These are phyloP conservation scores for Aspergillus coremiiformis DNA, from an alignment of 495 filamentous ascomycete species.

Conservation along the genomic window DNA sequence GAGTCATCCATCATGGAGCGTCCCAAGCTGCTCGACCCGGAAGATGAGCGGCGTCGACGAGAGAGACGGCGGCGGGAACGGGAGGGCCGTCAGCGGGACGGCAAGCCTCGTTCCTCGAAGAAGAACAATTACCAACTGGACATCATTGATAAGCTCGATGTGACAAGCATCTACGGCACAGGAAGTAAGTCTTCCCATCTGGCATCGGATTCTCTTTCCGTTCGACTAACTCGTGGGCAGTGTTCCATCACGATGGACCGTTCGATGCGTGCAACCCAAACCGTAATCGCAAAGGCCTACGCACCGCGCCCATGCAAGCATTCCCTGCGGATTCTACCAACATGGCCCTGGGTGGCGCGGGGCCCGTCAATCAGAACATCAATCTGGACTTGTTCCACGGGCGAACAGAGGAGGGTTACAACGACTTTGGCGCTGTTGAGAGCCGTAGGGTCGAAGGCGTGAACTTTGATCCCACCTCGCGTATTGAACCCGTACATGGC, in stretches of 20 bases:
- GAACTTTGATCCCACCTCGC: conserved; percentile 51
- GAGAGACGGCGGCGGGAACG: conserved; percentile 68
- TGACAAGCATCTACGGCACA: conserved; percentile 91
- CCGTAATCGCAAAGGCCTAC: conserved; percentile 78
- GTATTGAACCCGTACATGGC: conserved; percentile 69
- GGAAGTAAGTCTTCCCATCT: conserved; percentile 58
- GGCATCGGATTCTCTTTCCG: no score
- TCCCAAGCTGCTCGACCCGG: conserved; percentile 53
- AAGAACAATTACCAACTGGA: conserved; percentile 62
- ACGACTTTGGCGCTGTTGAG: conserved; percentile 55
- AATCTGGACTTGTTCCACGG: conserved; percentile 82
- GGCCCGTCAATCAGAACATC: conserved; percentile 73
- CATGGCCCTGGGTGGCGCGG: conserved; percentile 83
- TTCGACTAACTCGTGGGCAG: conserved; percentile 40
- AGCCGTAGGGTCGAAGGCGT: conserved; percentile 36
- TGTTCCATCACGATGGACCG: conserved; percentile 97
- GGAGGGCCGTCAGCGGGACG: conserved; percentile 53
- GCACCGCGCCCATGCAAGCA: conserved; percentile 89
- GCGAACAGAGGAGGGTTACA: conserved; percentile 72
- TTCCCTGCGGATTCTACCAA: conserved; percentile 89
- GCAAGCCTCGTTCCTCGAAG: conserved; percentile 31
- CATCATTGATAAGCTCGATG: conserved; percentile 95
- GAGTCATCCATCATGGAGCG: conserved; percentile 82
- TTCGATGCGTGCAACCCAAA: conserved; percentile 97
- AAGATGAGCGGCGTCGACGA: conserved; percentile 67